Base-by-base conservation (phyloP, 257 asterid genomes). In the Rehmannia glutinosa region DNA sequence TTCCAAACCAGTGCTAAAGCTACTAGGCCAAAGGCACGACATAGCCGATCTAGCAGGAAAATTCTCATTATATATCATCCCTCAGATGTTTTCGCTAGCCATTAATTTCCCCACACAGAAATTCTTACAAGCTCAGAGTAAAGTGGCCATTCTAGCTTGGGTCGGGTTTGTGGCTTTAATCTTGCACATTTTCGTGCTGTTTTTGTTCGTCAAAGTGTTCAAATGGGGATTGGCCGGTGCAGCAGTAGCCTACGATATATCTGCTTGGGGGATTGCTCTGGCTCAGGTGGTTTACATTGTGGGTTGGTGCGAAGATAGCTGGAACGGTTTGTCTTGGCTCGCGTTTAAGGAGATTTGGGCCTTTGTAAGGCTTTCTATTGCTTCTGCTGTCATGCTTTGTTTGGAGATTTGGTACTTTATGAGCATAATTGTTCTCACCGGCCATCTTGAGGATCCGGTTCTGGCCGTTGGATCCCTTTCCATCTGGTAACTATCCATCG, bases 371-470 rank as follows among this genome's bases (percentile, higher is more conserved):
- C 93, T 94, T 28, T 94, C 99, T 0, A 7, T 94, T 6, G 93
- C 89, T 45, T 94, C 97, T 0, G 99, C 97, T 4, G 62, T 91
- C 50, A 88, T 94, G 99, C 90, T 91, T 78, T 94, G 97, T 75
- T 76, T 94, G 73, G 99, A 94, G 84, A 94, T 94, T 71, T 91
- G 99, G 99, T 94, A 94, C 70, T 94, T 94, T 43, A 94, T 94
- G 99, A 94, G 96, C 75, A 90, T 94, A 5, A 87, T 91, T 64
- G 96, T 94, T 62, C 89, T 94, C 23, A 94, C 97, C 0, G 99
- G 96, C 6, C 96, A 90, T 68, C 96, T 94, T 15, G 90, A 80
- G 49, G 92, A 94, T 64, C 97, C 99, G 0, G 88, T 94, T 16
- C 68, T 87, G 5, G 97, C 97, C 1, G 95, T 94, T 30, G 96